Evolutionary conservation across 2,329 filamentous ascomycete genomes (phyloP).

Genomic region (Didymella segeticola): DNA sequence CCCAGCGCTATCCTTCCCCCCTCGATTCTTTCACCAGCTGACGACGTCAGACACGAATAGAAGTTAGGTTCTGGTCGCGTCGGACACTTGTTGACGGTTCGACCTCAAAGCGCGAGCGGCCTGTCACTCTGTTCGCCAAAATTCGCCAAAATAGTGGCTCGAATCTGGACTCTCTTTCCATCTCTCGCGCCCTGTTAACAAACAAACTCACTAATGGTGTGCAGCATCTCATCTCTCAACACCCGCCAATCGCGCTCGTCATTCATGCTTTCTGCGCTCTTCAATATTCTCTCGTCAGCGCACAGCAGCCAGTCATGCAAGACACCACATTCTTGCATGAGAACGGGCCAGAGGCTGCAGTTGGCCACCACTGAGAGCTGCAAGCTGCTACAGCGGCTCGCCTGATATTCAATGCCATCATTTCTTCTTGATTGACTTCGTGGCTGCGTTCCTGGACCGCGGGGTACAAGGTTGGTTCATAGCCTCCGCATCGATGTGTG

Average conservation of each 20-base stretch:
- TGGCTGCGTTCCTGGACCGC: slow-evolving; percentile 7
- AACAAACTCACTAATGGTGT: slow-evolving; percentile 4
- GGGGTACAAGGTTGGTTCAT: neutral
- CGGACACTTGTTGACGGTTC: slow-evolving; percentile 7
- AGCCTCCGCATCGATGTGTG: neutral
- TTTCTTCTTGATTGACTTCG: neutral
- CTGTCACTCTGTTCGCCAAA: slow-evolving; percentile 14
- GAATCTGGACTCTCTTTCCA: slow-evolving; percentile 13
- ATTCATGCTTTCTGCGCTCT: neutral
- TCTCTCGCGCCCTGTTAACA: neutral
- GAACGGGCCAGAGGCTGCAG: neutral
- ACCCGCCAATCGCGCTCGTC: slow-evolving; percentile 11
- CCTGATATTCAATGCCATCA: neutral
- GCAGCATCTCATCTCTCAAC: slow-evolving; percentile 12
- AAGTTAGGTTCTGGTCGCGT: slow-evolving; percentile 3
- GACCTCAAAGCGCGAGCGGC: neutral
- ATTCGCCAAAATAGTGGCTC: neutral
- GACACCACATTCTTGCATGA: neutral
- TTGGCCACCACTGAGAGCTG: neutral
- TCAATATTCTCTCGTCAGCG: slow-evolving; percentile 11
- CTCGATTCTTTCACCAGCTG: slow-evolving; percentile 14
- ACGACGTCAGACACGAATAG: slow-evolving; percentile 10
- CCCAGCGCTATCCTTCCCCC: slow-evolving; percentile 12
- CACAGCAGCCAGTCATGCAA: neutral
- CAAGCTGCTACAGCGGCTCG: neutral